These are phyloP conservation scores for Cyberlindnera xylosilytica DNA, from an alignment of 805 yeast genomes.

Conservation along the genomic window DNA sequence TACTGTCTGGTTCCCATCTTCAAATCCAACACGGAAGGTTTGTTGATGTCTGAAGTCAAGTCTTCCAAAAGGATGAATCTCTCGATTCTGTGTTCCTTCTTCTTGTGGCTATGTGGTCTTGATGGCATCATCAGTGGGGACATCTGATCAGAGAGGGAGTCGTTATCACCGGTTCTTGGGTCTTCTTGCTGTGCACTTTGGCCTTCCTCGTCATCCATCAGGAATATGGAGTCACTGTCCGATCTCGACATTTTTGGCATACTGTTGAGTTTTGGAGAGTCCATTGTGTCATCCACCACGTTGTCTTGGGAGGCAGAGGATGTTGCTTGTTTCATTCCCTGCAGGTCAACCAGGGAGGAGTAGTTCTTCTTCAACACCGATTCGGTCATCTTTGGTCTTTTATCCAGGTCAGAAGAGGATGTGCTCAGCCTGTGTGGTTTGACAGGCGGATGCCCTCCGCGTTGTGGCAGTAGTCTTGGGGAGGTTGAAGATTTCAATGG, in stretches of 20 bases:
- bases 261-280: neutral
- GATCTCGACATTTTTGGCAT: slow-evolving; percentile 9
- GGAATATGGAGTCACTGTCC: slow-evolving; percentile 36
- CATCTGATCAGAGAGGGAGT: slow-evolving; percentile 15
- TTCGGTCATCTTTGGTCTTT: slow-evolving; percentile 17
- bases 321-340: slow-evolving; percentile 9
- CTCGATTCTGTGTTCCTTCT: slow-evolving; percentile 57
- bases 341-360: slow-evolving; percentile 26
- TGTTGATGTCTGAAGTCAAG: slow-evolving; percentile 73
- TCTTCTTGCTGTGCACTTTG: slow-evolving; percentile 9
- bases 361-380: slow-evolving; percentile 19
- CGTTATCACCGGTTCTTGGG: slow-evolving; percentile 12
- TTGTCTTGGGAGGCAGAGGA: neutral
- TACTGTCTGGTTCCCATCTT: slow-evolving; percentile 99
- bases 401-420: slow-evolving; percentile 24
- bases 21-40: slow-evolving; percentile 89
- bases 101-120: slow-evolving; percentile 4
- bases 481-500: slow-evolving; percentile 19
- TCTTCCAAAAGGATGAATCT: slow-evolving; percentile 88
- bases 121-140: slow-evolving; percentile 22
- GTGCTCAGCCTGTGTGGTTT: slow-evolving; percentile 23
- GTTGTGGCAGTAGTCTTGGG: slow-evolving; percentile 18
- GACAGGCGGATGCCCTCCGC: no score
- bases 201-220: slow-evolving; percentile 42
- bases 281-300: slow-evolving; percentile 4